Percentiles rank a stretch among this genome's conserved stretches.
Conservation (phyloP, 768 basidiomycete species). For the Aureoboletus auriporus region DNA sequence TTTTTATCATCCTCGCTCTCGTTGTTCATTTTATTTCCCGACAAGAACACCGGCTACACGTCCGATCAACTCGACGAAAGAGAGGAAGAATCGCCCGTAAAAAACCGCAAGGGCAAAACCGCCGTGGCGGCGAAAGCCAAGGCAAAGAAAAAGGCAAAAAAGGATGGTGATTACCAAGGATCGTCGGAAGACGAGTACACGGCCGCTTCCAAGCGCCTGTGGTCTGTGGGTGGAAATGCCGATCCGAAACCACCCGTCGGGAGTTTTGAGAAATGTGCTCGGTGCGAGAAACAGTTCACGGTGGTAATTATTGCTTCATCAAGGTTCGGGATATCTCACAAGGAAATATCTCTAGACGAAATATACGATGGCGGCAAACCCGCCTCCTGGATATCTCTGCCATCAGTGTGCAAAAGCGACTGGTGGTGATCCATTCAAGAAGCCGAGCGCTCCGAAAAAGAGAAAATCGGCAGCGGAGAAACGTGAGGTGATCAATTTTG, state of each 20-base stretch:
- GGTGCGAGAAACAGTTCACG: conserved; percentile 81
- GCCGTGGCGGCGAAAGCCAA: conserved; percentile 37
- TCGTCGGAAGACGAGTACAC: conserved; percentile 66
- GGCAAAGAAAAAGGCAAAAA: conserved; percentile 39
- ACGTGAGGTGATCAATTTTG: conserved; percentile 63
- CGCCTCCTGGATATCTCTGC: conserved; percentile 78
- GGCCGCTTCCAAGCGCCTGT: conserved; percentile 52
- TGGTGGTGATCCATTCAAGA: conserved; percentile 85
- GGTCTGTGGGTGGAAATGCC: conserved; percentile 29
- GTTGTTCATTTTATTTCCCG: neutral
- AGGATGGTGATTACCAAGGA: conserved; percentile 46
- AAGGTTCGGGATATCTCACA: too few species aligned
- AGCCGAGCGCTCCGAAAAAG: conserved; percentile 56
- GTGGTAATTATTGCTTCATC: conserved; percentile 53
- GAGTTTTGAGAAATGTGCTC: conserved; percentile 74
- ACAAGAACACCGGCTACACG: conserved; percentile 43
- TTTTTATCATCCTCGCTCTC: neutral
- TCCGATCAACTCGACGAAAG: conserved; percentile 76
- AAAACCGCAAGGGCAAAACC: conserved; percentile 50
- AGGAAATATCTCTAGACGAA: conserved; percentile 52
- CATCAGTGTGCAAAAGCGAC: conserved; percentile 76
- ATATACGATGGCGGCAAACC: conserved; percentile 75
- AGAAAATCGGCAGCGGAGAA: conserved; percentile 63
- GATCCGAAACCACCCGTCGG: conserved; percentile 64
- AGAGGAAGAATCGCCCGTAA: conserved; percentile 40